Conservation (phyloP, 805 yeast species). For the Yamadazyma phyllophila region DNA sequence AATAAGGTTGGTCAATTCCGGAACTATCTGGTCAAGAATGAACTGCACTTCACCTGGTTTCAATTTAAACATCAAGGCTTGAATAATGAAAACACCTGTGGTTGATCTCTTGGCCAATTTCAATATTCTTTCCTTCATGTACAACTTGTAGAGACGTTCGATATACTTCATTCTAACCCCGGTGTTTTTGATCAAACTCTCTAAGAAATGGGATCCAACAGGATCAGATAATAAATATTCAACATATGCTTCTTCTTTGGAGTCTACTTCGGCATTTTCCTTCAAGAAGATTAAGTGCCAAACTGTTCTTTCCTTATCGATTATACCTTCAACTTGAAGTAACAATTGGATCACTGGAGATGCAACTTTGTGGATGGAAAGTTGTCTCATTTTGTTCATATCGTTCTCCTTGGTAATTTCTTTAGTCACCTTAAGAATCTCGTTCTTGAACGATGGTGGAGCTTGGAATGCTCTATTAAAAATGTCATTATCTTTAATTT, state of each 20-base stretch:
- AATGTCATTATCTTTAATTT: slow-evolving; percentile 74
- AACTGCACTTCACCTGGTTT: slow-evolving; percentile 61
- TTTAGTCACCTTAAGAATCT: slow-evolving; percentile 50
- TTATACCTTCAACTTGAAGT: slow-evolving; percentile 77
- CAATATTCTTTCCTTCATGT: slow-evolving; percentile 71
- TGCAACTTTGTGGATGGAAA: slow-evolving; percentile 74
- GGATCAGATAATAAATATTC: slow-evolving; percentile 82
- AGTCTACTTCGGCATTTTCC: slow-evolving; percentile 49
- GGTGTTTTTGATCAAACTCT: slow-evolving; percentile 63
- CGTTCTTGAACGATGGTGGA: slow-evolving; percentile 64
- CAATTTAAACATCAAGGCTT: slow-evolving; percentile 62
- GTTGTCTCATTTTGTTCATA: slow-evolving; percentile 54
- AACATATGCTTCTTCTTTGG: slow-evolving; percentile 73
- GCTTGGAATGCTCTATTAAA: slow-evolving; percentile 64
- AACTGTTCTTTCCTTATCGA: slow-evolving; percentile 66
- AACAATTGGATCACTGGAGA: slow-evolving; percentile 85
- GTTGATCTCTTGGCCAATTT: slow-evolving; percentile 77
- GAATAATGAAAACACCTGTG: slow-evolving; percentile 81
- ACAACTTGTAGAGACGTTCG: slow-evolving; percentile 64
- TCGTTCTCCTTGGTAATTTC: slow-evolving; percentile 34
- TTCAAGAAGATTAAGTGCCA: slow-evolving; percentile 63
- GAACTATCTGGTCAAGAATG: slow-evolving; percentile 63
- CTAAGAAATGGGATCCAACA: slow-evolving; percentile 92
- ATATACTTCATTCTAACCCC: slow-evolving; percentile 61
- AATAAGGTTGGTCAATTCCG: slow-evolving; percentile 59